Percentiles rank a stretch among this genome's conserved stretches.
Evolutionary conservation across 495 filamentous ascomycete genomes (phyloP).

Genomic region (Schizothecium vesticola): DNA sequence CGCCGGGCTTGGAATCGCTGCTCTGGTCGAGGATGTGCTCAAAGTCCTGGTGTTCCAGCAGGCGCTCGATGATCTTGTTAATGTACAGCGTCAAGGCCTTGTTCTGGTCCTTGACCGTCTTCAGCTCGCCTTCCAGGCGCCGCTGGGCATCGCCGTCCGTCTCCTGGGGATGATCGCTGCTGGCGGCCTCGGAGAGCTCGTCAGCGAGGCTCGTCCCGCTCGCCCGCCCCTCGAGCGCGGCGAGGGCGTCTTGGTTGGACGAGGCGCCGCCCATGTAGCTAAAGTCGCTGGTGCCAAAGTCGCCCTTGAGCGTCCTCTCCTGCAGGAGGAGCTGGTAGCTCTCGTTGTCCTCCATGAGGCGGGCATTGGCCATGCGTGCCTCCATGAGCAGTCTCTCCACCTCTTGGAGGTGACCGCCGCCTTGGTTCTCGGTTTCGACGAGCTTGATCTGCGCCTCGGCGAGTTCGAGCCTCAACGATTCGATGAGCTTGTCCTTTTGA

Average conservation of each 20-base stretch:
- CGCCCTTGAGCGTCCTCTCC: conserved; percentile 89
- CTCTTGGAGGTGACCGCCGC: conserved; percentile 76
- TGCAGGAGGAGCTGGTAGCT: conserved; percentile 91
- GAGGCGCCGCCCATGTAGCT: conserved; percentile 57
- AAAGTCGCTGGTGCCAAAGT: conserved; percentile 77
- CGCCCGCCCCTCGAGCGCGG: conserved; percentile 49
- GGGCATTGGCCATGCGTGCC: conserved; percentile 86
- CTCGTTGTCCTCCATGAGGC: conserved; percentile 97
- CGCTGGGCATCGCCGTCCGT: conserved; percentile 54
- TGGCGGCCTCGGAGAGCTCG: conserved; percentile 64
- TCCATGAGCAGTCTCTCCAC: conserved; percentile 85
- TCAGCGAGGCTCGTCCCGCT: conserved; percentile 71
- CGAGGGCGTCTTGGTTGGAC: conserved; percentile 51
- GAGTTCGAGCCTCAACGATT: conserved; percentile 82
- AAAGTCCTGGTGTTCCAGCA: conserved; percentile 90
- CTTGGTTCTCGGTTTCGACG: conserved; percentile 88
- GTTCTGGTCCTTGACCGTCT: conserved; percentile 85
- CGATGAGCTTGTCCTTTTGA: conserved; percentile 95
- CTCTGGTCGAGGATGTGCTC: conserved; percentile 85
- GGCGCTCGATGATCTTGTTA: conserved; percentile 93
- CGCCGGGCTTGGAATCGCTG: conserved; percentile 45
- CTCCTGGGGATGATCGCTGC: conserved; percentile 47
- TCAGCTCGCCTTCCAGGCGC: conserved; percentile 72
- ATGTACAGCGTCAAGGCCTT: conserved; percentile 96
- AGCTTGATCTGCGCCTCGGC: conserved; percentile 94